A percentile compares a stretch with the other conserved stretches of the same genome.
These are phyloP conservation scores for Peronospora destructor DNA, from an alignment of 352 stramenopile species.

Conservation along the genomic window DNA sequence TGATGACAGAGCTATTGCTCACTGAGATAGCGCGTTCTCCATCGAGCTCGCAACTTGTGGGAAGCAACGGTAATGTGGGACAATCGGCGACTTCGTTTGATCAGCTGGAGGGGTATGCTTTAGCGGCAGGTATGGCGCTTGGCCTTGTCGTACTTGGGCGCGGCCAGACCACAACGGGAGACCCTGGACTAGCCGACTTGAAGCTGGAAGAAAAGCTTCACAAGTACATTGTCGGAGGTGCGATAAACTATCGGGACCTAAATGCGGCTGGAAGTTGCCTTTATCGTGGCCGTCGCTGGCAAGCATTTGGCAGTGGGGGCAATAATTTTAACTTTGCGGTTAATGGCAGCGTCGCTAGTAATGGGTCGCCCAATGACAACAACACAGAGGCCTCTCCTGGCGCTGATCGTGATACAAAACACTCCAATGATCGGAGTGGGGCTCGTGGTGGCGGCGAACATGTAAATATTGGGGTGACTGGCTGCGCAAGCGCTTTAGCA, in stretches of 20 bases:
- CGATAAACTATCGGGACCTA: conserved; percentile 39
- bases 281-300: conserved; percentile 66
- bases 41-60: conserved; percentile 62
- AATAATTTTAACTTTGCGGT: conserved; percentile 14
- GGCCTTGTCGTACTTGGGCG: conserved; percentile 92
- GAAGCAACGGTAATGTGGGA: conserved; percentile 32
- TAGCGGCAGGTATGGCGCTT: conserved; percentile 89
- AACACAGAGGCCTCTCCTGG: conserved; percentile 16
- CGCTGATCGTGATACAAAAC: conserved; percentile 63
- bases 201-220: conserved; percentile 95
- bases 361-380: conserved; percentile 25
- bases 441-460: conserved; percentile 54
- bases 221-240: conserved; percentile 89
- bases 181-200: conserved; percentile 91
- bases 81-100: conserved; percentile 56
- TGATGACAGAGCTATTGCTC: conserved; percentile 97
- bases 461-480: conserved; percentile 94
- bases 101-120: conserved; percentile 92
- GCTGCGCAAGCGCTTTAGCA: conserved; percentile 88
- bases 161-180: conserved; percentile 51
- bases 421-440: conserved; percentile 22
- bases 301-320: conserved; percentile 36
- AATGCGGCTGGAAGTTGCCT: conserved; percentile 51
- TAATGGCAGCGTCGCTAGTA: conserved; percentile 15
- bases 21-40: conserved; percentile 91